phyloP scores from a whole-genome alignment of 1,284 basidiomycete species.

The Pseudozyma hubeiensis region DNA sequence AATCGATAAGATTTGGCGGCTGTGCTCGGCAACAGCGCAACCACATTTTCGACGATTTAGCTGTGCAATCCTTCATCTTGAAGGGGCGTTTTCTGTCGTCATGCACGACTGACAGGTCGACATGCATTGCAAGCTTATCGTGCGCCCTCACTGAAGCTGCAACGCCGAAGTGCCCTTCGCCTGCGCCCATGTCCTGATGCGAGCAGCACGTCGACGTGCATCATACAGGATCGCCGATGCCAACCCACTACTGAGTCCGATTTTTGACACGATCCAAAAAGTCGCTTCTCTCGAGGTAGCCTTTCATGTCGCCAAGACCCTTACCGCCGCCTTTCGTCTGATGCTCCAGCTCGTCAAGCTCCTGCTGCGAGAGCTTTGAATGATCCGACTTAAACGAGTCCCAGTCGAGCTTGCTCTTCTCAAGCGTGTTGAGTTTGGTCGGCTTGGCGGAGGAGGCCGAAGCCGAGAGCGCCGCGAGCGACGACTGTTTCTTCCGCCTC shows the following conservation, averaged over 20 bases:
- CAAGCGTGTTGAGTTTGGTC: constrained; percentile 66
- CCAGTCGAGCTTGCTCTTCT: constrained; percentile 68
- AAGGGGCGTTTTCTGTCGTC: background rate
- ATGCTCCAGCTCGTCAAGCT: constrained; percentile 63
- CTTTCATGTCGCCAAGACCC: constrained; percentile 64
- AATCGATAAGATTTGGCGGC: constrained; percentile 13
- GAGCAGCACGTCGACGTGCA: no score
- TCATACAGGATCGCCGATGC: constrained; percentile 1
- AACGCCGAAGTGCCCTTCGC: no score
- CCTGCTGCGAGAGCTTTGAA: constrained; percentile 48
- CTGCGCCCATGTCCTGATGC: no score
- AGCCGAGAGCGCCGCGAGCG: constrained; percentile 46
- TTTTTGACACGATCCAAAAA: constrained; percentile 65
- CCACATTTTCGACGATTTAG: background rate
- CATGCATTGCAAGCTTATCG: constrained; percentile 8
- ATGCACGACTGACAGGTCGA: constrained; percentile 32
- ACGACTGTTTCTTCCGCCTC: constrained; percentile 51
- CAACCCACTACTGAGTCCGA: constrained; percentile 24
- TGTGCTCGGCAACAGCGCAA: constrained; percentile 4
- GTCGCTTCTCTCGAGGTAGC: constrained; percentile 62
- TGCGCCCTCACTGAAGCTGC: no score
- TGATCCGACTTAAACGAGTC: constrained; percentile 31
- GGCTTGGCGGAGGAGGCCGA: constrained; percentile 41
- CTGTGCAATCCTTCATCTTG: background rate
- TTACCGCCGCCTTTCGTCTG: constrained; percentile 64